Evolutionary conservation across 352 stramenopile species (phyloP).

Genomic region (Phytophthora sojae): DNA sequence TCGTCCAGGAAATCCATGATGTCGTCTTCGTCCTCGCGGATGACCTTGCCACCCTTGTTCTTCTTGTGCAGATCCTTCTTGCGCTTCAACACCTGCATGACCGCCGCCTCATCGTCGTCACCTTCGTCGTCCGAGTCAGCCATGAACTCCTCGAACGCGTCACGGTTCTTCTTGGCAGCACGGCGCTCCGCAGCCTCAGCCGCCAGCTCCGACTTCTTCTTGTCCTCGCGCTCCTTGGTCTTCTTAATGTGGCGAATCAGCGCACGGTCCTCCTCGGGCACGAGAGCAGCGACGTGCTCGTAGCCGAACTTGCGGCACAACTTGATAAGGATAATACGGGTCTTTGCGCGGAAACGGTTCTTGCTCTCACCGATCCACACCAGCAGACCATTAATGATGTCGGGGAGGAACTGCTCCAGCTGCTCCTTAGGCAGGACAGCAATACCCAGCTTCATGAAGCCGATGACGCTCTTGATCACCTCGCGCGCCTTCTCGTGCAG

Average conservation of each 20-base stretch:
- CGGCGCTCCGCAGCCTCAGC: conserved; percentile 48
- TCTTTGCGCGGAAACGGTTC: conserved; percentile 96
- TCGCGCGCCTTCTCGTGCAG: conserved; percentile 95
- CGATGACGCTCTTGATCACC: conserved; percentile 96
- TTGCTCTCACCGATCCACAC: conserved; percentile 96
- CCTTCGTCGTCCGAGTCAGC: conserved; percentile 85
- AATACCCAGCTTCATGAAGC: conserved; percentile 97
- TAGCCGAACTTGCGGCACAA: conserved; percentile 95
- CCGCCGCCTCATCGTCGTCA: conserved; percentile 79
- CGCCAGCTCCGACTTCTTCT: conserved; percentile 85
- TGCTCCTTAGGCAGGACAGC: conserved; percentile 90
- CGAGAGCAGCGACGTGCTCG: conserved; percentile 89
- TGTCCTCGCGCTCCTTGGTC: conserved; percentile 91
- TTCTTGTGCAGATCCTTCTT: conserved; percentile 86
- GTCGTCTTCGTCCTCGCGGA: conserved; percentile 85
- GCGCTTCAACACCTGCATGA: conserved; percentile 81
- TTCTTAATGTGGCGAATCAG: conserved; percentile 97
- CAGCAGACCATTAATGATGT: conserved; percentile 93
- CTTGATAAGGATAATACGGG: conserved; percentile 96
- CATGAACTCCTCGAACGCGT: conserved; percentile 86
- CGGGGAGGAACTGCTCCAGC: conserved; percentile 90
- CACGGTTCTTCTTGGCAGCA: conserved; percentile 59
- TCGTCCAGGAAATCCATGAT: conserved; percentile 95
- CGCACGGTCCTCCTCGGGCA: conserved; percentile 90
- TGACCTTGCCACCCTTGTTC: conserved; percentile 78